Evolutionary conservation across 2,329 filamentous ascomycete genomes (phyloP), one percentile per base, ranked within the genome.

Genomic region (Beauveria scarabaeidicola): DNA sequence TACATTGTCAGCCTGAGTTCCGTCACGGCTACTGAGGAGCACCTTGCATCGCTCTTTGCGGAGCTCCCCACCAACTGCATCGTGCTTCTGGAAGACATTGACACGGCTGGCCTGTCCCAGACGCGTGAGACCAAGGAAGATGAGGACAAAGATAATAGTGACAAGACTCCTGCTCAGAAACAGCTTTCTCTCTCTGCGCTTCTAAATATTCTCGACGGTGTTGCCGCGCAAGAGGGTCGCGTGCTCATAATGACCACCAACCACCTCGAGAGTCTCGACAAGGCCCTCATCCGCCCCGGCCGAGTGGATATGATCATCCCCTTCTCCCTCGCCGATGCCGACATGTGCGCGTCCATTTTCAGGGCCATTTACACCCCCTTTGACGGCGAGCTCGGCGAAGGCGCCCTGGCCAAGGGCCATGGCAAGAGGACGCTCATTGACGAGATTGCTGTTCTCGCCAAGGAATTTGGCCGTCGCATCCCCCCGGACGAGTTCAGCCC

Each of bases 201-300:
- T 2, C 82, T 94, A 52, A 94, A 94, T 71, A 87, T 89, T 51
- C 85, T 94, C 44, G 89, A 95, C 65, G 89, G 90, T 43, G 83
- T 86, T 7, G 82, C 82, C 19, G 84, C 82, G 9, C 81, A 85
- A 63, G 83, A 86, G 66, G 82, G 83, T 7, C 79, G 82, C n/a
- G 76, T 85, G 5, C 75, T 86, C 15, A 80, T 86, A 69, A 86
- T 85, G 83, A 86, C 83, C 2, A 85, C 83, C n/a, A 86, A 86
- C 64, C 81, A 85, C 68, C 58, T 83, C 0, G 81, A 85, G 63
- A 82, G 82, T 66, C 76, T 85, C 9, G 83, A 85, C 72, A 80
- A 80, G 63, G 84, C 84, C 0, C 75, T 87, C 19, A 84, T 86
- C 63, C 82, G 84, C 0, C 83, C 83, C 0, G 84, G 83, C 1